Base-by-base conservation (phyloP, 192 early-diverging fungal species). In the Glomus cerebriforme region DNA sequence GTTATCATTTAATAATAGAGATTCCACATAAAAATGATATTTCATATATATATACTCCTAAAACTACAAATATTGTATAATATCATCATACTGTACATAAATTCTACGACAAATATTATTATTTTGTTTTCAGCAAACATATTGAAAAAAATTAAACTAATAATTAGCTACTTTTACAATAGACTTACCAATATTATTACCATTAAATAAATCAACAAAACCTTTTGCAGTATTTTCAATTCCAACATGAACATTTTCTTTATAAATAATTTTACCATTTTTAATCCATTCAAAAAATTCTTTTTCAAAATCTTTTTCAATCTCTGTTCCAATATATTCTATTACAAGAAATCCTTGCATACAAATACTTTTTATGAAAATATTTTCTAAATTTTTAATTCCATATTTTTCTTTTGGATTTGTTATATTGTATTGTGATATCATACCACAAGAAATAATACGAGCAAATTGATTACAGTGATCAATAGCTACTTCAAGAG, bases 371-470 rank as follows among this genome's bases (percentile, higher is more conserved):
- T 88, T 88, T 17, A 73, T 73, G 45, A 93, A 82, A 22, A 92
- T 54, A 31, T 54, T 59, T 27, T 78, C 75, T 37, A 88, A 62
- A 82, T 91, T 91, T 79, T 87, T 88, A 59, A 92, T 62, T 6
- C 47, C 79, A 35, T 85, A 68, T 19, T 77, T 37, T 73, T 85
- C 81, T 15, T 84, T 79, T 32, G 80, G 67, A 81, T 94, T 88
- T 47, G 62, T 63, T 13, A 31, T 31, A 2, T 63, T 63, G 83
- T 95, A 95, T 74, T 93, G 91, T 32, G 93, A 91, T 75, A 95
- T 95, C 82, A 90, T 88, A 64, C 95, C 95, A 81, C 91, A 96
- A 29, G 83, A 86, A n/a, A 91, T 74, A 67, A 96, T 86, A 69
- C 95, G 90, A 3, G 89, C 94, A 71, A 84, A 79, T 6, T 17